Base-by-base conservation (phyloP, 176 grass and related monocot genomes). In the Alloteropsis semialata region DNA sequence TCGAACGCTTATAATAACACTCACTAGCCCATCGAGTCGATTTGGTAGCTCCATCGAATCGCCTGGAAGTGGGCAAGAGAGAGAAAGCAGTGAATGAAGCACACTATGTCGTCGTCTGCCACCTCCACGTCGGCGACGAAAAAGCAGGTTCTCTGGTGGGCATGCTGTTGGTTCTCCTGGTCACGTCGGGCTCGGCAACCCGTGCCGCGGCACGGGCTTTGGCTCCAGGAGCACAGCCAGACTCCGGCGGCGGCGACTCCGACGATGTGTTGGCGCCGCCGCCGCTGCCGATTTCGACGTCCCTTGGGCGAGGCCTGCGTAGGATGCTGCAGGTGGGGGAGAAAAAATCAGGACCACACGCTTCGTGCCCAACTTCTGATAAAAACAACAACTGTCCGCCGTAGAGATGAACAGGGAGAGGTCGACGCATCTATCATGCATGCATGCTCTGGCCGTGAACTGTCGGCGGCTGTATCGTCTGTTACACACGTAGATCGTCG, bases 151-250 rank as follows among this genome's bases (percentile, higher is more conserved):
- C 36, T 67, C 27, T 3, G 0, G 49, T 21, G 58, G 53, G n/a
- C 41, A 15, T 85, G 51, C 28, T 85, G 63, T 21, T 85, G 29
- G 39, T 85, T 59, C 22, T 61, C 39, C 12, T 50, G 65, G 29
- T 53, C 29, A 60, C 10, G 73, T 69, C 82, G 17, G 25, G 22
- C 10, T 68, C 65, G 10, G 62, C 62, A 21, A 45, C 67, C 67
- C 24, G 25, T 74, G 48, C 48, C 10, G 9, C 71, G 13, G 71
- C 71, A 10, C 71, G 71, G 19, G 46, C 4, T 17, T 36, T 74
- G 48, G 34, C 34, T 2, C 71, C 48, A 28, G 46, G 0, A 50
- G 14, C 58, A 10, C 58, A 27, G 12, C 30, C 29, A 6, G 7
- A 32, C 33, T 21, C 51, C 18, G 4, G 14, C 18, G 18, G 49